Evolutionary conservation across 495 filamentous ascomycete genomes (phyloP).

Genomic region (Cercophora newfieldiana): DNA sequence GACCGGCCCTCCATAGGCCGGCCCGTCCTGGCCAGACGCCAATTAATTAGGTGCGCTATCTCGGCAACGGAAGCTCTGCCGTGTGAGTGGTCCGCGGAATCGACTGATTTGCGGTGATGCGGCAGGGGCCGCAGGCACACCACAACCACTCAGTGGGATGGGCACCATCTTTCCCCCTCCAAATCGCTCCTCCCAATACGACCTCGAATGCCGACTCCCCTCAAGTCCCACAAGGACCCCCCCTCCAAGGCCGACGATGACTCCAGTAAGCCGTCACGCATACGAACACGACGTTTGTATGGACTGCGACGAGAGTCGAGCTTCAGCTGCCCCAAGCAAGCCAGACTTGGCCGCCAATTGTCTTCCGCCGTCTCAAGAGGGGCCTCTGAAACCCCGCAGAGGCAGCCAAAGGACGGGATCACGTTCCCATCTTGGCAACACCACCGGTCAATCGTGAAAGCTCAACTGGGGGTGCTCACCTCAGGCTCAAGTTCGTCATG

Average conservation of each 20-base stretch:
- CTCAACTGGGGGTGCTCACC: not conserved
- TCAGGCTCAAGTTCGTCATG: not conserved
- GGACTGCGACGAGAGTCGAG: no score
- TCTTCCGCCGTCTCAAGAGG: no score
- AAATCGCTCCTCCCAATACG: not conserved
- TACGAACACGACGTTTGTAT: not conserved
- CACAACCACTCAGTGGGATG: conserved; percentile 1
- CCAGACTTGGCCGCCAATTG: no score
- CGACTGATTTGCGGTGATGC: conserved; percentile 2
- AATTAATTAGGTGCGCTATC: not conserved
- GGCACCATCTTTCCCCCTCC: no score
- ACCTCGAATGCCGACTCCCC: not conserved
- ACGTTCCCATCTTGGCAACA: no score
- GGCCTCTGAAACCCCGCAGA: no score
- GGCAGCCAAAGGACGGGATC: no score
- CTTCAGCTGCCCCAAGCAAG: no score
- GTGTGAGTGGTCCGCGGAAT: conserved; percentile 2
- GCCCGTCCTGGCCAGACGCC: conserved; percentile 2
- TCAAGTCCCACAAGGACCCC: not conserved
- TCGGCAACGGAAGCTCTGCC: not conserved
- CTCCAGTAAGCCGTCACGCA: not conserved
- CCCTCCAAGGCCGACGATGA: not conserved
- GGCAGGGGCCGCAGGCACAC: conserved; percentile 11
- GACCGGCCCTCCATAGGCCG: not conserved
- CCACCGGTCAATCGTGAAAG: no score